Evolutionary conservation across 495 filamentous ascomycete genomes (phyloP).

Genomic region (Daldinia caldariorum): DNA sequence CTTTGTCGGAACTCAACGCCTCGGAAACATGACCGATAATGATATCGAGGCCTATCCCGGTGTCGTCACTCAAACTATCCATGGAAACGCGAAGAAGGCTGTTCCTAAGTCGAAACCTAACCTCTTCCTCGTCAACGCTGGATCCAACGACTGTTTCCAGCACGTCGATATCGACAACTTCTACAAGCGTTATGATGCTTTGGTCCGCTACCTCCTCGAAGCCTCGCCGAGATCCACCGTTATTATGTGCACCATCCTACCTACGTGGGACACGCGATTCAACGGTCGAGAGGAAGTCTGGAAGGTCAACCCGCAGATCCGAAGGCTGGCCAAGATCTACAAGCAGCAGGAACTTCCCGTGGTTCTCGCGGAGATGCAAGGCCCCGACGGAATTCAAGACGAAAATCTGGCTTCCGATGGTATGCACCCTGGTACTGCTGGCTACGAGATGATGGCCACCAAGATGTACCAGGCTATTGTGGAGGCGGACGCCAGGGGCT

Average conservation of each 20-base stretch:
- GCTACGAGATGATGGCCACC: slow-evolving; percentile 52
- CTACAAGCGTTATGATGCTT: slow-evolving; percentile 48
- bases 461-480: slow-evolving; percentile 48
- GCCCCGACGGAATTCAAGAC: slow-evolving; percentile 47
- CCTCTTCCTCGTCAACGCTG: slow-evolving; percentile 51
- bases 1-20: slow-evolving; percentile 49
- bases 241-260: slow-evolving; percentile 48
- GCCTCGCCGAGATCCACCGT: slow-evolving; percentile 49
- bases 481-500: slow-evolving; percentile 46
- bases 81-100: slow-evolving; percentile 45
- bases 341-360: slow-evolving; percentile 44
- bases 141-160: slow-evolving; percentile 53
- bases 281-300: slow-evolving; percentile 47
- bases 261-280: slow-evolving; percentile 48
- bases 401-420: slow-evolving; percentile 48
- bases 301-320: slow-evolving; percentile 49
- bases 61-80: slow-evolving; percentile 47
- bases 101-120: slow-evolving; percentile 47
- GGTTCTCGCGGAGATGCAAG: slow-evolving; percentile 50
- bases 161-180: slow-evolving; percentile 48
- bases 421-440: slow-evolving; percentile 50
- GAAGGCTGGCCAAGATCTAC: slow-evolving; percentile 48
- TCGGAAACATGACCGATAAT: slow-evolving; percentile 52
- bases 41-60: slow-evolving; percentile 53
- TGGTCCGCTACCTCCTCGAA: slow-evolving; percentile 46